Evolutionary conservation across 1,139 yeast species (phyloP).

Genomic region (Wickerhamomyces sp.): DNA sequence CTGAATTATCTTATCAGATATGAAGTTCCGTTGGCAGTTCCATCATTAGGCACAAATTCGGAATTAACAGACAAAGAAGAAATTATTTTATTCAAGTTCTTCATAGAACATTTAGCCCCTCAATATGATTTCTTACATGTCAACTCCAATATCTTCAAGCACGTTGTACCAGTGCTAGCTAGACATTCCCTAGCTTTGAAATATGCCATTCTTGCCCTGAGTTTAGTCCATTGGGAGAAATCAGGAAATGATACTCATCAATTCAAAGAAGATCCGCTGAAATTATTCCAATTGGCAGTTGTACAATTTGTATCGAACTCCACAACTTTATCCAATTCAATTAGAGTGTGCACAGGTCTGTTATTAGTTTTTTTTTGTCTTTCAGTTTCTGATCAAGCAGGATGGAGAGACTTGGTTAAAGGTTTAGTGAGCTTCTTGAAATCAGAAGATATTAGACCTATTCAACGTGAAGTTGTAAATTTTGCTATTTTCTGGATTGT

Average conservation of each 20-base stretch:
- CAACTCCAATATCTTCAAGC: conserved; percentile 2
- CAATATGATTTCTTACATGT: conserved; percentile 10
- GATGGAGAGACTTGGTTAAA: neutral
- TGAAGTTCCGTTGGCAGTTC: neutral
- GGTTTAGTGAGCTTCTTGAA: neutral
- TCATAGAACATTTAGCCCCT: conserved; percentile 9
- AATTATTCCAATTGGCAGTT: neutral
- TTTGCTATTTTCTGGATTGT: conserved; percentile 4
- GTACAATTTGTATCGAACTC: conserved; percentile 1
- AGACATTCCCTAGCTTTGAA: conserved; percentile 8
- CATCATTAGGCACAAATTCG: neutral
- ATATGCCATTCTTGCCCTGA: conserved; percentile 11
- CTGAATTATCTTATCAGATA: neutral
- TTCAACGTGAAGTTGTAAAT: conserved; percentile 3
- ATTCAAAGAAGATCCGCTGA: conserved; percentile 1
- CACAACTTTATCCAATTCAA: neutral
- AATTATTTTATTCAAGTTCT: conserved; percentile 10
- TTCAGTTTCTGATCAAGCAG: neutral
- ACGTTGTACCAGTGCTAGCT: conserved; percentile 9
- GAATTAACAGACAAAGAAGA: conserved; percentile 12
- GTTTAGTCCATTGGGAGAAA: conserved; percentile 6
- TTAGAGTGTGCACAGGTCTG: neutral
- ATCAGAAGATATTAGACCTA: conserved; percentile 3
- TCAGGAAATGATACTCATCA: neutral
- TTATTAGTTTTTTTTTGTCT: neutral